Evolutionary conservation across 164 flowering plant species (phyloP).

Genomic region (Vitis labrusca): DNA sequence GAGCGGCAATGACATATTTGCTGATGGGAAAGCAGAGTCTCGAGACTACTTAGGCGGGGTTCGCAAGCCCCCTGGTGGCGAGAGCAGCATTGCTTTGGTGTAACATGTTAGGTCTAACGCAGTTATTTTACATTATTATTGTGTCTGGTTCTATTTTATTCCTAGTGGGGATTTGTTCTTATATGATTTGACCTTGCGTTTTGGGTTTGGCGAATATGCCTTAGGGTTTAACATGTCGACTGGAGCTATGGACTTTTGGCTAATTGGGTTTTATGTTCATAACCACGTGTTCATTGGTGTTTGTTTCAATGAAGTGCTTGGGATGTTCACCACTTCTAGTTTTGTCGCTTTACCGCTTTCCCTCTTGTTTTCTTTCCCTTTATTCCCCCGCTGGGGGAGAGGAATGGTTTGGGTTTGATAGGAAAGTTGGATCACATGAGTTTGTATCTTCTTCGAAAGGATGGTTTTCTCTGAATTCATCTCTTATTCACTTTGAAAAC

Average conservation of each 20-base stretch:
- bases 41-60: constrained; percentile 87
- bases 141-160: constrained; percentile 15
- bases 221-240: constrained; percentile 31
- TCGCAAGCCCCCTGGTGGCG: constrained; percentile 98
- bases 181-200: constrained; percentile 28
- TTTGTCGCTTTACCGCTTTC: neutral
- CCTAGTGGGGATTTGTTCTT: constrained; percentile 17
- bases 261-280: constrained; percentile 36
- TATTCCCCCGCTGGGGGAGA: too few relatives aligned
- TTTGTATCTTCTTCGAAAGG: too few relatives aligned
- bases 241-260: constrained; percentile 30
- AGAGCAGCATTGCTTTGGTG: constrained; percentile 93
- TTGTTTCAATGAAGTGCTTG: constrained; percentile 17
- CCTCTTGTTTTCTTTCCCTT: too few relatives aligned
- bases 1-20: constrained; percentile 87
- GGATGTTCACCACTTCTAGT: constrained; percentile 9
- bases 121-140: constrained; percentile 6
- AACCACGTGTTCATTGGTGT: constrained; percentile 18
- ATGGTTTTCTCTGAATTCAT: too few relatives aligned
- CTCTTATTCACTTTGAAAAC: too few relatives aligned
- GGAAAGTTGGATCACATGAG: neutral
- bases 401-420: neutral
- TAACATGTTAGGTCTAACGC: constrained; percentile 42
- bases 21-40: constrained; percentile 78
- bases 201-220: constrained; percentile 22